These are phyloP conservation scores for Phascolomyces articulosus DNA, from an alignment of 371 early-diverging fungal species.

Conservation along the genomic window DNA sequence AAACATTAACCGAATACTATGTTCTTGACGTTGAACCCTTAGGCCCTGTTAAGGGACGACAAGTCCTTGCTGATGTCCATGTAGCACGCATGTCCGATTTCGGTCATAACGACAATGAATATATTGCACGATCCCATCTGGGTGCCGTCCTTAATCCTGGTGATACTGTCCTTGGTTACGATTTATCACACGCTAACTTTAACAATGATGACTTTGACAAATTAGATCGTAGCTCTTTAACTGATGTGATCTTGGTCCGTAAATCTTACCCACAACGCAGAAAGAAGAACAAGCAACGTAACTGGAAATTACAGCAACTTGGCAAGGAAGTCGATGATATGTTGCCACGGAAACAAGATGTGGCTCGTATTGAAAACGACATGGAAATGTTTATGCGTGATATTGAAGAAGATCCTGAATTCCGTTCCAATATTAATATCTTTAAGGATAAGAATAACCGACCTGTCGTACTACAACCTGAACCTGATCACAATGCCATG, in stretches of 20 bases:
- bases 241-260: slow-evolving; percentile 90
- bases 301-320: slow-evolving; percentile 92
- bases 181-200: slow-evolving; percentile 86
- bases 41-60: slow-evolving; percentile 76
- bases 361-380: slow-evolving; percentile 76
- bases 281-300: slow-evolving; percentile 80
- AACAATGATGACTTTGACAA: slow-evolving; percentile 86
- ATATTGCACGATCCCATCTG: slow-evolving; percentile 90
- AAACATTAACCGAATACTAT: slow-evolving; percentile 88
- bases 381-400: slow-evolving; percentile 92
- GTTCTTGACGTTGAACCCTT: slow-evolving; percentile 92
- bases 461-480: slow-evolving; percentile 29
- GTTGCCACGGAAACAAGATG: slow-evolving; percentile 74
- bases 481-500: slow-evolving; percentile 51
- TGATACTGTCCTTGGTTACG: slow-evolving; percentile 93
- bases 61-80: slow-evolving; percentile 78
- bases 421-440: slow-evolving; percentile 90
- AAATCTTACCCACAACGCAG: slow-evolving; percentile 91
- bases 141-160: slow-evolving; percentile 91
- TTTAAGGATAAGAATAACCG: slow-evolving; percentile 67
- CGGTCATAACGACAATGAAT: slow-evolving; percentile 83
- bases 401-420: slow-evolving; percentile 96
- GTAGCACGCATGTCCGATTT: slow-evolving; percentile 82
- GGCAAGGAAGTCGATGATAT: slow-evolving; percentile 88
- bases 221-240: slow-evolving; percentile 64